Conservation (phyloP, 2,329 filamentous ascomycete genomes). For the Cercospora sojina region DNA sequence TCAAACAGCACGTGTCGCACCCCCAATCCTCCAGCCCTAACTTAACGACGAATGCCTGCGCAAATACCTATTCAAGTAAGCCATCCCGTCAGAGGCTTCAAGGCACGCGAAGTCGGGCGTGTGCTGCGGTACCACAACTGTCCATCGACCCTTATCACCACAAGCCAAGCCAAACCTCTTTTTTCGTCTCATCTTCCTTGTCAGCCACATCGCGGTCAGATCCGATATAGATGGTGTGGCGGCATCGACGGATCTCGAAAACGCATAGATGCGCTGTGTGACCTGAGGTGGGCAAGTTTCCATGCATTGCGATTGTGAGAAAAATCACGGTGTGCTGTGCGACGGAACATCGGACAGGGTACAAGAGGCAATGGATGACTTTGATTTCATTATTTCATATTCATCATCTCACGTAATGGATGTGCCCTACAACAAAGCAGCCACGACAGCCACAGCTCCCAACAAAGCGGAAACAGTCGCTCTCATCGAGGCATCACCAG, state of each 20-base stretch:
- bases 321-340: too few species aligned
- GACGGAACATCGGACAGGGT: not conserved
- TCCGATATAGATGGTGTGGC: not conserved
- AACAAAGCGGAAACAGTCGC: not conserved
- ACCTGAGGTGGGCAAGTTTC: not conserved
- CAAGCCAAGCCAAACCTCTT: not conserved
- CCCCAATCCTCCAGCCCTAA: not conserved
- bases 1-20: not conserved
- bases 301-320: not conserved
- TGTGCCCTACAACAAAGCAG: not conserved
- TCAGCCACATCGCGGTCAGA: not conserved
- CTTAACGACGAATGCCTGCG: not conserved
- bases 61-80: not conserved
- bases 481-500: not conserved
- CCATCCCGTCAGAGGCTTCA: slow-evolving; percentile 4
- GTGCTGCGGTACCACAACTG: not conserved
- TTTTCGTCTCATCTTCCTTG: not conserved
- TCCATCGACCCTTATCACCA: not conserved
- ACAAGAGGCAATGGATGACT: not conserved
- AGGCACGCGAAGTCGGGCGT: not conserved
- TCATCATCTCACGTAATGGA: not conserved
- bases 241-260: not conserved
- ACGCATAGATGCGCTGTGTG: not conserved
- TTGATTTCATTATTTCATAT: not conserved
- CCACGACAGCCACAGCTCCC: not conserved